Base-by-base conservation (phyloP, 345 rosid species). In the Acer yangbiense region DNA sequence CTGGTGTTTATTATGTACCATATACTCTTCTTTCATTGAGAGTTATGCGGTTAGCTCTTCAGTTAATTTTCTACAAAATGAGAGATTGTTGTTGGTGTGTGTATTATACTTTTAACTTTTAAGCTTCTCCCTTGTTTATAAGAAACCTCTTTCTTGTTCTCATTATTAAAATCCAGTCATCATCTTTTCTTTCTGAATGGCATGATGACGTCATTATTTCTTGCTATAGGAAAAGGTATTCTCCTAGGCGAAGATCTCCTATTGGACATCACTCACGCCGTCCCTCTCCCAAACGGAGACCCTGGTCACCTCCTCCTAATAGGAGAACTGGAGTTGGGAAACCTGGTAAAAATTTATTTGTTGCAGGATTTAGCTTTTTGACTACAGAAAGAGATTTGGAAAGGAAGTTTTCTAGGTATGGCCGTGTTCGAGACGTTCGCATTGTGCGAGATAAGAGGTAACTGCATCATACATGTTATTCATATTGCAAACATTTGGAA, bases 341-440 rank as follows among this genome's bases (percentile, higher is more conserved):
- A 55, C 82, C 72, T 43, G 77, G 82, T 39, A 78, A 79, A 39
- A 76, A 48, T 79, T 68, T 79, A 54, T 78, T 79, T 62, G 67
- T 82, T 66, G 78, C 77, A 60, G 80, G 78, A 25, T 76, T 82
- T 76, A 76, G 66, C 52, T 76, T 78, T 67, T 75, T 75, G 25
- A 82, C 84, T 3, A 82, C 81, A n/a, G 81, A 78, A 60, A 78
- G 76, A 74, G 84, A 82, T 78, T 58, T 82, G 68, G 81, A 82
- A 54, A 82, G 81, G 70, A 78, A 78, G 55, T 78, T 77, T 71
- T 78, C 84, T 54, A 82, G 76, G 65, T 82, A 69, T 73, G 84
- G 85, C 48, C 71, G 55, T 8, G 82, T 76, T 46, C 76, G 55
- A 75, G 82, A 78, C 50, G 82, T 78, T 69, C 82, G 75, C 9